phyloP scores from a whole-genome alignment of 331 rosid genomes.

The Phaseolus coccineus region DNA sequence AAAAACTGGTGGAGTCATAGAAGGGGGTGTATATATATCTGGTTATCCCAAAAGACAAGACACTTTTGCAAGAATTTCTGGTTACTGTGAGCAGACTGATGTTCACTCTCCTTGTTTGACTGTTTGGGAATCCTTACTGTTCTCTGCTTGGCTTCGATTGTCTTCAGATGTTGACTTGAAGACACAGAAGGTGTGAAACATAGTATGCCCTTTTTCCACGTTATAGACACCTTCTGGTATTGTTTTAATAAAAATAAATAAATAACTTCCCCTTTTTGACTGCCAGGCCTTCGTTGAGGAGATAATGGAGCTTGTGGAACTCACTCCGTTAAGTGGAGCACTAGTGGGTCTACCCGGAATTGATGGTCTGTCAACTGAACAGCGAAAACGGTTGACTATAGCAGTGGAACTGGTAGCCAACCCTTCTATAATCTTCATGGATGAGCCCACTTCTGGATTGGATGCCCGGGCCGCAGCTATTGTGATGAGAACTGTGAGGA shows the following conservation, averaged over 20 bases:
- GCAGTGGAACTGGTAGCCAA: conserved; percentile 98
- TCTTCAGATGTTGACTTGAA: conserved; percentile 80
- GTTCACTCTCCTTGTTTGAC: conserved; percentile 98
- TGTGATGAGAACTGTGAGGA: conserved; percentile 99
- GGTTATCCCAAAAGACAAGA: conserved; percentile 95
- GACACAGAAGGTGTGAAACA: conserved; percentile 73
- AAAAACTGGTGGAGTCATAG: conserved; percentile 94
- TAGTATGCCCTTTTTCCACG: conserved; percentile 16
- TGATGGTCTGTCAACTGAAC: conserved; percentile 98
- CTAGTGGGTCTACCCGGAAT: conserved; percentile 95
- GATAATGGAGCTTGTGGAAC: conserved; percentile 99
- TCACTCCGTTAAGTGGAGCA: conserved; percentile 83
- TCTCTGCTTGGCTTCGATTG: conserved; percentile 97
- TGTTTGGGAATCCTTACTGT: conserved; percentile 85
- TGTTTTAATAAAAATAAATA: neutral
- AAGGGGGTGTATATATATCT: conserved; percentile 81
- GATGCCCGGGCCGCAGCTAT: conserved; percentile 99
- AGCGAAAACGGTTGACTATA: conserved; percentile 91
- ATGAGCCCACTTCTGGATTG: conserved; percentile 99
- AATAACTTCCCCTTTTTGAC: conserved; percentile 42
- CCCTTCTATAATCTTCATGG: conserved; percentile 98
- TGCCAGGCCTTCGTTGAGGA: conserved; percentile 95
- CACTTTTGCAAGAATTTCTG: conserved; percentile 96
- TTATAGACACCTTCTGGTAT: conserved; percentile 23
- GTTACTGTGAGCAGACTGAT: conserved; percentile 98